phyloP scores from a whole-genome alignment of 768 basidiomycete species.

The Dictyophora rubrovolvata region DNA sequence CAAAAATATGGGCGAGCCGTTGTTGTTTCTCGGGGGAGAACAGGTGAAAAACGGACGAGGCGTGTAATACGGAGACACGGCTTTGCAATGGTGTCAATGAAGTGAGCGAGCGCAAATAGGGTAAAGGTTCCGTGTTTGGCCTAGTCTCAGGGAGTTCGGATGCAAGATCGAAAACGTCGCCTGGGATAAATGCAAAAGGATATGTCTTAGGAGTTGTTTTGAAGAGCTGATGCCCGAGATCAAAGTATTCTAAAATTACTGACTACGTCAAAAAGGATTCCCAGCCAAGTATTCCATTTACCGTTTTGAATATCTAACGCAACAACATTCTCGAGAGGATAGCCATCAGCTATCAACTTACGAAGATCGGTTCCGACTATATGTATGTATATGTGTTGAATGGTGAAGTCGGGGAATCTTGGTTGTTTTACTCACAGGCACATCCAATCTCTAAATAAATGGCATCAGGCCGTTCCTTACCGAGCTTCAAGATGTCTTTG shows the following conservation, averaged over 20 bases:
- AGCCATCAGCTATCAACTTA: conserved; percentile 11
- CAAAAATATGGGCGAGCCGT: conserved; percentile 10
- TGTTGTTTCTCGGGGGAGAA: conserved; percentile 11
- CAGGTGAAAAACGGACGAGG: conserved; percentile 16
- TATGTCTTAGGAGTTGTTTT: conserved; percentile 1
- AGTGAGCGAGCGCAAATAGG: conserved; percentile 4
- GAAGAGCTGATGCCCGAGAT: conserved; percentile 15
- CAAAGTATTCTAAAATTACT: conserved; percentile 10
- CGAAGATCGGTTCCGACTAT: conserved; percentile 13
- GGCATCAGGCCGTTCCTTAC: conserved; percentile 24
- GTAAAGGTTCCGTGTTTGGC: background rate
- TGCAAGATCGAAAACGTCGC: conserved; percentile 11
- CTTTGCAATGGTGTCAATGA: conserved; percentile 9
- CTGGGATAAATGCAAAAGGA: conserved; percentile 9
- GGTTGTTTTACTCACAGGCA: conserved; percentile 22
- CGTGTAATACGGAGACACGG: conserved; percentile 11
- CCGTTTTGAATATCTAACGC: conserved; percentile 10
- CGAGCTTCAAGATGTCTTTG: conserved; percentile 24
- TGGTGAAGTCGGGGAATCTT: conserved; percentile 18
- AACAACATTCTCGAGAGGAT: conserved; percentile 9
- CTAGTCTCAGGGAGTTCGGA: background rate
- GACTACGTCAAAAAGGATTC: background rate
- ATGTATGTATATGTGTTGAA: background rate
- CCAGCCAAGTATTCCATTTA: background rate
- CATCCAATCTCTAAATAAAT: conserved; percentile 38